Percentiles rank a stretch among this genome's conserved stretches.
phyloP scores from a whole-genome alignment of 441 rosid species.

The Eutrema salsugineum region DNA sequence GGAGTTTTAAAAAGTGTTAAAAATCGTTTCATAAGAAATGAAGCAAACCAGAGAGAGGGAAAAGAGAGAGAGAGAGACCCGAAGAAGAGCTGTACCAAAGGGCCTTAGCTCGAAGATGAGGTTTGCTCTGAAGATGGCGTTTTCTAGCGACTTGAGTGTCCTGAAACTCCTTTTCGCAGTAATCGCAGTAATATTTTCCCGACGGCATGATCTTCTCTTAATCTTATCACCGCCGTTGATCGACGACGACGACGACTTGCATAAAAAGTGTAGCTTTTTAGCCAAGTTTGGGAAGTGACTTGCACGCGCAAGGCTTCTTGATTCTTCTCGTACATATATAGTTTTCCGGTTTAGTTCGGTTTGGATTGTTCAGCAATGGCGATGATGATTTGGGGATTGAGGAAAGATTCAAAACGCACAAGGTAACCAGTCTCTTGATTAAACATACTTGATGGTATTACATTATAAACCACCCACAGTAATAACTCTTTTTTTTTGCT shows the following conservation, averaged over 20 bases:
- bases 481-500: not conserved
- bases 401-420: not conserved
- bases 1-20: not conserved
- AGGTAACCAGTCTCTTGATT: not conserved
- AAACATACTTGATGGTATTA: not conserved
- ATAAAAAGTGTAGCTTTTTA: not conserved
- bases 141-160: conserved; percentile 73
- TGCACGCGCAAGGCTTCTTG: not conserved
- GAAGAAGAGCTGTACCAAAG: conserved; percentile 59
- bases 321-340: not conserved
- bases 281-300: not conserved
- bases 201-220: conserved; percentile 37
- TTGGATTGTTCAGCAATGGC: not conserved
- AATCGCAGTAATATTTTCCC: conserved; percentile 72
- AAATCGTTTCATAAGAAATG: not conserved
- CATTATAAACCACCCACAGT: not conserved
- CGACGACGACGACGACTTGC: not conserved
- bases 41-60: not conserved
- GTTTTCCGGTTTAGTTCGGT: not conserved
- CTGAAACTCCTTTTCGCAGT: conserved; percentile 83
- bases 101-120: conserved; percentile 82
- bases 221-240: not conserved
- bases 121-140: conserved; percentile 78
- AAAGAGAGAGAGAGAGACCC: conserved; percentile 10
- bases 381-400: not conserved